Percentiles rank a stretch among this genome's conserved stretches.
Evolutionary conservation across 169 alveolate species (phyloP).

Genomic region (Cystoisospora suis): DNA sequence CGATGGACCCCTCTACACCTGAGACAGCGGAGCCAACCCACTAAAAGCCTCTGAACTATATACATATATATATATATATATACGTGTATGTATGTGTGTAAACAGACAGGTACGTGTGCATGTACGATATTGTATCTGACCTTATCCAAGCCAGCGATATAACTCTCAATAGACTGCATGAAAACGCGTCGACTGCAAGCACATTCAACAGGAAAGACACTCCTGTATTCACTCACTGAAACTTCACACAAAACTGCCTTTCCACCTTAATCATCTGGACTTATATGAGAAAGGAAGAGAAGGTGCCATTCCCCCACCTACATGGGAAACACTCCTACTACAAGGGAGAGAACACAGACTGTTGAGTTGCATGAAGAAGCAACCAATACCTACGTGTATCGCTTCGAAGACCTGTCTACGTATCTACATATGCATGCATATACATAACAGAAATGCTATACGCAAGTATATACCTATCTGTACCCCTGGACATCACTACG

Average conservation of each 20-base stretch:
- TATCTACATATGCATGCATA: not conserved
- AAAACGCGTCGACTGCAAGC: conserved; percentile 60
- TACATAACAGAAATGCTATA: not conserved
- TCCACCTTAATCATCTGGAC: not conserved
- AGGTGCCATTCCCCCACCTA: no score
- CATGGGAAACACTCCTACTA: not conserved
- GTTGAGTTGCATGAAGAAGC: not conserved
- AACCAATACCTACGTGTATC: not conserved
- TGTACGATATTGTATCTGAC: not conserved
- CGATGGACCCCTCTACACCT: no score
- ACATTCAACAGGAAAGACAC: not conserved
- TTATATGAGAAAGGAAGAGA: not conserved
- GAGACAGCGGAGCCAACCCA: no score
- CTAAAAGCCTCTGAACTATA: not conserved
- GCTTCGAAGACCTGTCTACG: not conserved
- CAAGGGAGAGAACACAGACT: not conserved
- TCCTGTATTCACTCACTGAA: not conserved
- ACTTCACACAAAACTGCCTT: not conserved
- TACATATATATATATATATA: not conserved
- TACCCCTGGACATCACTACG: not conserved
- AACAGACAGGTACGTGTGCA: not conserved
- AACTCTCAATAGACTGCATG: conserved; percentile 57
- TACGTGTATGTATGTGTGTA: not conserved
- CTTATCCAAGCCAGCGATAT: conserved; percentile 61
- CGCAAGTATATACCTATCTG: not conserved